phyloP scores from a whole-genome alignment of 192 early-diverging fungal species.

The Geranomyces michiganensis region DNA sequence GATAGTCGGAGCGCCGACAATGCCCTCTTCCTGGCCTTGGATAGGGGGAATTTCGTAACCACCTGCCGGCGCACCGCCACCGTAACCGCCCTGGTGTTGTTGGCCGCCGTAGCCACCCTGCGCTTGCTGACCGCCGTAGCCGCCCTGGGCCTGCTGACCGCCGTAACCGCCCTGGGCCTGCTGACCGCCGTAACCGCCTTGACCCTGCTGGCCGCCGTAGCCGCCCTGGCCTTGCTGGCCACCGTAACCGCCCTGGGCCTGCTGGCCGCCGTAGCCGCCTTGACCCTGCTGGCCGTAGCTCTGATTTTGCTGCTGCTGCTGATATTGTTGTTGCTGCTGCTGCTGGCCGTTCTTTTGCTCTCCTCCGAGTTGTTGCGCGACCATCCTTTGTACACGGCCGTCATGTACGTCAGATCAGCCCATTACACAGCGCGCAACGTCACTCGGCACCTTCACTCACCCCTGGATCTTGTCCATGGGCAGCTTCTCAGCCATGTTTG shows the following conservation, averaged over 20 bases:
- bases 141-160: conserved; percentile 11
- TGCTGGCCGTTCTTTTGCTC: conserved; percentile 1
- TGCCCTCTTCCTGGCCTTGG: conserved; percentile 27
- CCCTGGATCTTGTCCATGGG: conserved; percentile 34
- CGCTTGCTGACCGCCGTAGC: conserved; percentile 7
- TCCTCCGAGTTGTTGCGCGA: conserved; percentile 18
- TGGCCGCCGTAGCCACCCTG: neutral
- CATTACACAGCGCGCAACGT: too few species aligned
- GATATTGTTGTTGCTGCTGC: conserved; percentile 20
- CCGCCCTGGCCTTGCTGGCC: too few species aligned
- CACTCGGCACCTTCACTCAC: too few species aligned
- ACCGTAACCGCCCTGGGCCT: too few species aligned
- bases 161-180: conserved; percentile 22
- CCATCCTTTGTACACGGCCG: neutral
- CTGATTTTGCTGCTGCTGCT: conserved; percentile 28
- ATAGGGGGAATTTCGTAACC: neutral
- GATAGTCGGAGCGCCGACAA: conserved; percentile 22
- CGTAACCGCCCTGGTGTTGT: conserved; percentile 2
- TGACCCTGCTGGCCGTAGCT: conserved; percentile 22
- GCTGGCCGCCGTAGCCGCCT: conserved; percentile 14
- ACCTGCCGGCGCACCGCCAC: neutral
- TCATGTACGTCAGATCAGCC: neutral
- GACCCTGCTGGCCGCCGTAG: conserved; percentile 17
- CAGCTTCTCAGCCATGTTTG: conserved; percentile 22
- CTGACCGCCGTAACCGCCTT: conserved; percentile 6